These are phyloP conservation scores for Rhodamnia rubescens DNA, from an alignment of 345 rosid species.

Conservation along the genomic window DNA sequence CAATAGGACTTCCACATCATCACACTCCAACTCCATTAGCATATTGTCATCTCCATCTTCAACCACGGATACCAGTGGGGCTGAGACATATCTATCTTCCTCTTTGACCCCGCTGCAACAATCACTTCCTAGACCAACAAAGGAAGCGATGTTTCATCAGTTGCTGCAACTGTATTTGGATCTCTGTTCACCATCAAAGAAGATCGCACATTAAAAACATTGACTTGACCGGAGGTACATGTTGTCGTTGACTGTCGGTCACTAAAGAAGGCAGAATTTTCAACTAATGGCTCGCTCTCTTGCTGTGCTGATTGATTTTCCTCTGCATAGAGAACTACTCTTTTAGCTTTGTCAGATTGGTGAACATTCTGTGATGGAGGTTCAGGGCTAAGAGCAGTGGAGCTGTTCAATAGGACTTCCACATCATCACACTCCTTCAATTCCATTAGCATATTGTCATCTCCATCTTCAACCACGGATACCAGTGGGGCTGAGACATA, in stretches of 20 bases:
- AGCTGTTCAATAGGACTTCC: background rate
- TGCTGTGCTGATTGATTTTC: conserved; percentile 1
- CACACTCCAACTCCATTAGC: conserved; percentile 9
- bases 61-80: conserved; percentile 6
- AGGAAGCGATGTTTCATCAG: background rate
- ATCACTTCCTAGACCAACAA: background rate
- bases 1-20: background rate
- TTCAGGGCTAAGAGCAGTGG: background rate
- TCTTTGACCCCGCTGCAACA: conserved; percentile 8
- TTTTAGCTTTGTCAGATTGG: background rate
- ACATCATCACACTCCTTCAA: conserved; percentile 2
- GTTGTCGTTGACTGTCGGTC: conserved; percentile 6
- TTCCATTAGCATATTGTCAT: conserved; percentile 13
- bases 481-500: conserved; percentile 5
- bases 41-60: conserved; percentile 17
- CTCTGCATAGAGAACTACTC: conserved; percentile 7
- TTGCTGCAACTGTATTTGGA: conserved; percentile 6
- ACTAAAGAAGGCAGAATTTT: background rate
- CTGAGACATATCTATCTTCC: conserved; percentile 13
- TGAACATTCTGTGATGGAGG: conserved; percentile 10
- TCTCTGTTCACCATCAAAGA: background rate
- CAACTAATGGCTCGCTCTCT: background rate
- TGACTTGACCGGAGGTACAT: conserved; percentile 16
- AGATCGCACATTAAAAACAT: conserved; percentile 6
- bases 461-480: conserved; percentile 12